Base-by-base conservation (phyloP, 345 rosid genomes). In the Linum tenue region DNA sequence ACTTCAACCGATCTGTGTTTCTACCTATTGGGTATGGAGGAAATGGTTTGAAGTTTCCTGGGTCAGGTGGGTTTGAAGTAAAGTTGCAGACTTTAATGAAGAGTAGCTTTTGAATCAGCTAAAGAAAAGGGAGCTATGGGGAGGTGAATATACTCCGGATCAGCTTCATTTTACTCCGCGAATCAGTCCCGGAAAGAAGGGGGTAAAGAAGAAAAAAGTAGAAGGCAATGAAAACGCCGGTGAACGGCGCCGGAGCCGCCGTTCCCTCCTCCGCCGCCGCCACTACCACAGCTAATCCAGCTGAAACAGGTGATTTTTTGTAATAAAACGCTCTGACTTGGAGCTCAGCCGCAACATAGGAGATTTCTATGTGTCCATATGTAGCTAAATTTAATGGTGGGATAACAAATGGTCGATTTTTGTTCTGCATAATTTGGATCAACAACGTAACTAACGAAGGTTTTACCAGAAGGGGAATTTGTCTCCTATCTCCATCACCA, bases 161-260 rank as follows among this genome's bases (percentile, higher is more conserved):
- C 60, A 37, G 37, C 37, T 31, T 15, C 37, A 31, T 37, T 17
- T 57, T 12, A 17, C 37, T 31, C 37, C 22, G 3, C 38, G 3
- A 3, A 22, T 22, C 31, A 22, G 31, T 22, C 31, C 31, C 31
- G 31, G 31, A 22, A 22, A 22, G 31, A 22, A 22, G 1, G 31
- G 31, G 31, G 31, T 22, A 22, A 22, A 22, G 31, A 22, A 22
- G 31, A 22, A 22, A 22, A 22, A 22, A 22, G 31, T 22, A 40
- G 58, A 37, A 64, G 59, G 37, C 42, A 64, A 81, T 81, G 89
- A 82, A 82, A 78, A 59, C 71, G 31, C 78, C 82, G 69, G 72
- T 74, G 1, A 72, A 15, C 79, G 74, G 69, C 37, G 75, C 77
- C 41, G 86, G 74, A 59, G 81, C 60, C 66, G 39, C 76, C 22